phyloP scores from a whole-genome alignment of 148 eudicot genomes.

The Rhododendron molle region DNA sequence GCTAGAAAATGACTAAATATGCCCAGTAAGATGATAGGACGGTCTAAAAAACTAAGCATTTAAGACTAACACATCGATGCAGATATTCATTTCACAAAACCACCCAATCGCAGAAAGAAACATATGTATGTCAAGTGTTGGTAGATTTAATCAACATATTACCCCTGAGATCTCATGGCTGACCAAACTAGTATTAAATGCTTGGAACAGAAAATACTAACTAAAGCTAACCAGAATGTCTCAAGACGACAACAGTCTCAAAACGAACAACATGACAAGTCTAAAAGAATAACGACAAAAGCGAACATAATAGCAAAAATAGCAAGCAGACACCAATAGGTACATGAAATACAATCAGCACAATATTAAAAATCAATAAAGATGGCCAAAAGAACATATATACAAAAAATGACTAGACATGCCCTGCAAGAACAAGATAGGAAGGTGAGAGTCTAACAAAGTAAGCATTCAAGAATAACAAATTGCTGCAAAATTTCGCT shows the following conservation, averaged over 20 bases:
- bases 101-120: neutral
- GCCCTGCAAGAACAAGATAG: neutral
- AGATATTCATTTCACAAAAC: neutral
- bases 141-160: neutral
- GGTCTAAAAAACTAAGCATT: neutral
- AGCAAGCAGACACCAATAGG: neutral
- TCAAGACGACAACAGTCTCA: neutral
- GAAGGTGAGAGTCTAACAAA: neutral
- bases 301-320: neutral
- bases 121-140: neutral
- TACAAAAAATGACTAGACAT: neutral
- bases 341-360: neutral
- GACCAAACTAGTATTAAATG: neutral
- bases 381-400: neutral
- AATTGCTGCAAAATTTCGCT: neutral
- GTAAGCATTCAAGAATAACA: neutral
- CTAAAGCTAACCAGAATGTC: neutral
- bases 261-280: neutral
- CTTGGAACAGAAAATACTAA: neutral
- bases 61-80: neutral
- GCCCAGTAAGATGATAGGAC: neutral
- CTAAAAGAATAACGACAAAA: neutral
- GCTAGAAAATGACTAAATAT: neutral
- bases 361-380: neutral
- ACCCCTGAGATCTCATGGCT: neutral